Evolutionary conservation across 805 yeast genomes (phyloP).

Genomic region (Spathaspora arborariae): DNA sequence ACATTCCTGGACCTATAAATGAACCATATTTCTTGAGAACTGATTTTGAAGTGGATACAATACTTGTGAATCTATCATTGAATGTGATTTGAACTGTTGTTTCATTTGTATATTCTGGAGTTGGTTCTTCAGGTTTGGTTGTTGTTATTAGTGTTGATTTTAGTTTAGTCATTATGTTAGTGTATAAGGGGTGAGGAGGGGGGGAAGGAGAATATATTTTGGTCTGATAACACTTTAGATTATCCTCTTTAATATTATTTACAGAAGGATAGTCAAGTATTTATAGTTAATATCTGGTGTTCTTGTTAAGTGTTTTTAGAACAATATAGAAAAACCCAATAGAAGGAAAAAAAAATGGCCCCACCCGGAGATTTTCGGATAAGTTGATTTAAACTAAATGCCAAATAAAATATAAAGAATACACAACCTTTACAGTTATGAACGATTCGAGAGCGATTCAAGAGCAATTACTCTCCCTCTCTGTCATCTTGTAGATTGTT

Average conservation of each 20-base stretch:
- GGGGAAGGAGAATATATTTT: neutral
- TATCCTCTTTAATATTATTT: neutral
- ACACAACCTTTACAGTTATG: too few species aligned
- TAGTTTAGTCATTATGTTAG: neutral
- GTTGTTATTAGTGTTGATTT: neutral
- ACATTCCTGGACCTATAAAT: conserved; percentile 45
- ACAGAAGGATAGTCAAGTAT: neutral
- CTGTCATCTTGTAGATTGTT: too few species aligned
- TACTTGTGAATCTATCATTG: conserved; percentile 6
- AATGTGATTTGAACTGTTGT: neutral
- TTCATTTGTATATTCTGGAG: neutral
- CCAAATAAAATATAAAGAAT: too few species aligned
- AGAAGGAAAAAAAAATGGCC: neutral
- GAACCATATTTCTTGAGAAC: conserved; percentile 29
- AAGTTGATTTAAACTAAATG: neutral
- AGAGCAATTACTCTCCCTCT: too few species aligned
- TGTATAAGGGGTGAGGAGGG: neutral
- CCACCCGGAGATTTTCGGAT: neutral
- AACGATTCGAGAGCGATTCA: too few species aligned
- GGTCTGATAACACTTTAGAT: neutral
- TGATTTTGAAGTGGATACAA: conserved; percentile 1
- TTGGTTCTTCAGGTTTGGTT: neutral
- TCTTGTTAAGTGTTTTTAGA: neutral
- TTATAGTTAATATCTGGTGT: neutral
- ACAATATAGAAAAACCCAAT: neutral